These are phyloP conservation scores for Wallacemonas sp. DNA, from an alignment of 208 protist genomes.

Conservation along the genomic window DNA sequence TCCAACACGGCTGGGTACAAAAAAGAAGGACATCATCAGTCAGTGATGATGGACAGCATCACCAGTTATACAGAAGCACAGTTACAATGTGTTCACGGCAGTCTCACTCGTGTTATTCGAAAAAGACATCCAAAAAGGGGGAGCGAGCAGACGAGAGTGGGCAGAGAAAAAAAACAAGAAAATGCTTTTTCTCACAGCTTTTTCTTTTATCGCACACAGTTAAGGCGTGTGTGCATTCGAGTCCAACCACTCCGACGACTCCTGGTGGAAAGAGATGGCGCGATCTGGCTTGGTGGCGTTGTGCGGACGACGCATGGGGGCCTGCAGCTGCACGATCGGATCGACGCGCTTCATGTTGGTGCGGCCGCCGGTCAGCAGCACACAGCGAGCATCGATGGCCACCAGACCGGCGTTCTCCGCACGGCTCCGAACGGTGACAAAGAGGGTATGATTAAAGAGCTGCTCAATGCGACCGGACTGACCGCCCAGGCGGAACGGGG, in stretches of 20 bases:
- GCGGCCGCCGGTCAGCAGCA: slow-evolving; percentile 69
- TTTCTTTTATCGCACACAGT: slow-evolving; percentile 11
- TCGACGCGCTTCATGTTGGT: slow-evolving; percentile 59
- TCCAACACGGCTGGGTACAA: not conserved
- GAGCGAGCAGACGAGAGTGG: too few relatives aligned
- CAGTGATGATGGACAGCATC: not conserved
- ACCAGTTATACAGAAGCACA: slow-evolving; percentile 1
- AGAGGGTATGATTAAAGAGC: slow-evolving; percentile 80
- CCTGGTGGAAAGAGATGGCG: slow-evolving; percentile 25
- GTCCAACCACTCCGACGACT: slow-evolving; percentile 43
- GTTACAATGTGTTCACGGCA: not conserved
- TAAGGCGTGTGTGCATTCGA: slow-evolving; percentile 31
- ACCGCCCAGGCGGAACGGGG: slow-evolving; percentile 66
- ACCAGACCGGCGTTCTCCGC: slow-evolving; percentile 77
- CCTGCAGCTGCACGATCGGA: slow-evolving; percentile 46
- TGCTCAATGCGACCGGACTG: slow-evolving; percentile 85
- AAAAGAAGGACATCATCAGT: slow-evolving; percentile 13
- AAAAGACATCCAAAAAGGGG: not conserved
- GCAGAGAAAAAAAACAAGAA: not conserved
- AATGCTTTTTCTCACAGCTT: slow-evolving; percentile 14
- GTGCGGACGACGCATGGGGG: slow-evolving; percentile 42
- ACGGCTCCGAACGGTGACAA: slow-evolving; percentile 71
- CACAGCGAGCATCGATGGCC: slow-evolving; percentile 59
- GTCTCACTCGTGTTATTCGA: not conserved
- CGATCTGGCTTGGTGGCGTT: slow-evolving; percentile 54